A percentile compares a stretch with the other conserved stretches of the same genome.
phyloP scores from a whole-genome alignment of 768 basidiomycete species.

The Lanmaoa pseudosensibilis region DNA sequence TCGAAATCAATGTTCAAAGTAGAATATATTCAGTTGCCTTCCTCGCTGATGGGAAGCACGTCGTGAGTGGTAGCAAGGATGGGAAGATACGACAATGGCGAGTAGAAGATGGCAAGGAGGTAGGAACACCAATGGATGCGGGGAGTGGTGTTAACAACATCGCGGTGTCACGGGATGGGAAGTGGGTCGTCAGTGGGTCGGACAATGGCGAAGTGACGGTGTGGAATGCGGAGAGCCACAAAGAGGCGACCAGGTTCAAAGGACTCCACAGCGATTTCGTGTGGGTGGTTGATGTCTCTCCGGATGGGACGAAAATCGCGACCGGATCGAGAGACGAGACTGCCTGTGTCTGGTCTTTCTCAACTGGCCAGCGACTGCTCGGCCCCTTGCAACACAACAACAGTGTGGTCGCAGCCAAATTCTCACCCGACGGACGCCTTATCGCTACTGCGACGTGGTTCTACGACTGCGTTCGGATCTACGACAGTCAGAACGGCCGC shows the following conservation, averaged over 20 bases:
- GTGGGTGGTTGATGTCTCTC: no score
- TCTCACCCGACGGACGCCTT: no score
- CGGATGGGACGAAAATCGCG: no score
- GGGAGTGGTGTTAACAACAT: background rate
- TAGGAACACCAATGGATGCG: background rate
- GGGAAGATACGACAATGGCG: constrained; percentile 1
- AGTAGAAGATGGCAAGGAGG: background rate
- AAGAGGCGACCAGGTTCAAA: background rate
- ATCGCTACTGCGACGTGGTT: background rate
- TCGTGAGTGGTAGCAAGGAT: background rate
- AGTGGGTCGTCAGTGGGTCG: background rate
- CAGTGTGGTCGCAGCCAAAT: no score
- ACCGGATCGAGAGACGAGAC: no score
- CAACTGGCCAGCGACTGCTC: no score
- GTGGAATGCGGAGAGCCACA: background rate
- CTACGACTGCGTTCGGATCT: background rate
- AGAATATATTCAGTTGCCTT: background rate
- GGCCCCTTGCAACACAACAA: no score
- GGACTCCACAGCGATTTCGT: background rate
- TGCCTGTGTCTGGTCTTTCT: no score
- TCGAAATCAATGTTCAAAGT: background rate
- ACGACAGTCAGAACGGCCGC: background rate
- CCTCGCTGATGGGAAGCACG: background rate
- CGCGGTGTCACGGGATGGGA: background rate
- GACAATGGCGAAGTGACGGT: background rate